A percentile compares a stretch with the other conserved stretches of the same genome.
Conservation (phyloP, 306 rosid genomes). For the Vigna nakashimae region DNA sequence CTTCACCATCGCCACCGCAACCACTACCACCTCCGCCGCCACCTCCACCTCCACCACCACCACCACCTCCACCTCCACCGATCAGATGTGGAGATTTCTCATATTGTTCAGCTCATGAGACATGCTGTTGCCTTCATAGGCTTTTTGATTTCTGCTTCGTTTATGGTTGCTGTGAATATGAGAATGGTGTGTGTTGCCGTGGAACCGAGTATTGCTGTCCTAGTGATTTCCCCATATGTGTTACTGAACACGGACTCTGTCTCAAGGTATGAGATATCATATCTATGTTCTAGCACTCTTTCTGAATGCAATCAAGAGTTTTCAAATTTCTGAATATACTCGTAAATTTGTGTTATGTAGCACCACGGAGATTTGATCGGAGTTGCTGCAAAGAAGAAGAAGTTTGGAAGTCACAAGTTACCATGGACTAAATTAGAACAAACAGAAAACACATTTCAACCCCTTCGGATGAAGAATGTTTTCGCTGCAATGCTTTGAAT, state of each 20-base stretch:
- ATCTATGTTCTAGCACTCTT: not conserved
- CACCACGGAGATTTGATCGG: slow-evolving; percentile 66
- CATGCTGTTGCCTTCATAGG: slow-evolving; percentile 71
- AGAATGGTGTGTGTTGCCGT: slow-evolving; percentile 74
- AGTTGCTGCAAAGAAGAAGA: slow-evolving; percentile 68
- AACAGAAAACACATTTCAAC: slow-evolving; percentile 48
- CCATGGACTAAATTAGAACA: slow-evolving; percentile 68
- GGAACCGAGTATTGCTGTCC: slow-evolving; percentile 84
- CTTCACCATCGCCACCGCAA: not conserved
- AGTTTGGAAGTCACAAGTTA: slow-evolving; percentile 67
- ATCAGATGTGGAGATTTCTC: slow-evolving; percentile 71
- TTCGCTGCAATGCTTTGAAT: slow-evolving; percentile 67
- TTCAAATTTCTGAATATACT: slow-evolving; percentile 1
- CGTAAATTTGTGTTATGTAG: slow-evolving; percentile 48
- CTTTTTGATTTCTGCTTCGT: slow-evolving; percentile 50
- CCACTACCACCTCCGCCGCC: slow-evolving; percentile 73
- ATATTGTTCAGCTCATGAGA: slow-evolving; percentile 64
- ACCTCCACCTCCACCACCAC: slow-evolving; percentile 67
- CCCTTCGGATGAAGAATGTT: slow-evolving; percentile 62
- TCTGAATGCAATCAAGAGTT: not conserved
- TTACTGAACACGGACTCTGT: slow-evolving; percentile 63
- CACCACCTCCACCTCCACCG: slow-evolving; percentile 77
- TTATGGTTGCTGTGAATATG: slow-evolving; percentile 76
- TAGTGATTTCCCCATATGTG: slow-evolving; percentile 74
- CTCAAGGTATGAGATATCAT: slow-evolving; percentile 54